Evolutionary conservation across 257 asterid species (phyloP).

Genomic region (Verbena officinalis): DNA sequence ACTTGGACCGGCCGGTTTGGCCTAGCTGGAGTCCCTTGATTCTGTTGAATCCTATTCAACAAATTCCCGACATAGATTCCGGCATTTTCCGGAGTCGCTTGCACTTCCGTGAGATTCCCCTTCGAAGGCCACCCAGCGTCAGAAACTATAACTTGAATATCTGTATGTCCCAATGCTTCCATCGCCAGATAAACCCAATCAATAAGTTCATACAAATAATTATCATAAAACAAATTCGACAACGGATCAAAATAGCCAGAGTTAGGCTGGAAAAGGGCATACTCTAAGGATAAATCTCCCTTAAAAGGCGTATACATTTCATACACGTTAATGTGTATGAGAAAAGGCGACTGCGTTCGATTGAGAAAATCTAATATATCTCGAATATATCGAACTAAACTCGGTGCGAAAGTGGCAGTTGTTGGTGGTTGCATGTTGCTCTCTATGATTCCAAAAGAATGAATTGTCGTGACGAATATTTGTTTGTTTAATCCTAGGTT

Average conservation of each 20-base stretch:
- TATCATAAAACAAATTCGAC: conserved; percentile 70
- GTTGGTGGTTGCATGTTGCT: conserved; percentile 75
- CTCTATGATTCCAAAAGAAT: conserved; percentile 48
- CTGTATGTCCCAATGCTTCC: conserved; percentile 53
- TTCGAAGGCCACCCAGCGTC: conserved; percentile 98
- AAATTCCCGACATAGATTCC: conserved; percentile 64
- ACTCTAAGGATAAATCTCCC: conserved; percentile 47
- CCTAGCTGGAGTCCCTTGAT: conserved; percentile 79
- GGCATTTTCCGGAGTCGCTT: conserved; percentile 82
- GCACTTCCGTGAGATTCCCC: conserved; percentile 69
- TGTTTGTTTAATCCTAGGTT: conserved; percentile 49
- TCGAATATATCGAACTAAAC: conserved; percentile 46
- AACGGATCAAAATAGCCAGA: conserved; percentile 59
- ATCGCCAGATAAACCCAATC: conserved; percentile 83
- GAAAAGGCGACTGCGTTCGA: conserved; percentile 61
- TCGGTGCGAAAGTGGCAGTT: conserved; percentile 56
- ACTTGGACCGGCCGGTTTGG: conserved; percentile 68
- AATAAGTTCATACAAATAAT: conserved; percentile 87
- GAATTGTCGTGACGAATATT: conserved; percentile 74
- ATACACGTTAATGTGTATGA: conserved; percentile 79
- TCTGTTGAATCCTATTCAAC: conserved; percentile 48
- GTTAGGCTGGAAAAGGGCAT: conserved; percentile 80
- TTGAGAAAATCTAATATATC: conserved; percentile 60
- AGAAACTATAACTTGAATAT: conserved; percentile 62
- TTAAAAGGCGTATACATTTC: conserved; percentile 79